Percentiles rank a stretch among this genome's conserved stretches.
These are phyloP conservation scores for Murraya koenigii DNA, from an alignment of 345 rosid genomes.

Conservation along the genomic window DNA sequence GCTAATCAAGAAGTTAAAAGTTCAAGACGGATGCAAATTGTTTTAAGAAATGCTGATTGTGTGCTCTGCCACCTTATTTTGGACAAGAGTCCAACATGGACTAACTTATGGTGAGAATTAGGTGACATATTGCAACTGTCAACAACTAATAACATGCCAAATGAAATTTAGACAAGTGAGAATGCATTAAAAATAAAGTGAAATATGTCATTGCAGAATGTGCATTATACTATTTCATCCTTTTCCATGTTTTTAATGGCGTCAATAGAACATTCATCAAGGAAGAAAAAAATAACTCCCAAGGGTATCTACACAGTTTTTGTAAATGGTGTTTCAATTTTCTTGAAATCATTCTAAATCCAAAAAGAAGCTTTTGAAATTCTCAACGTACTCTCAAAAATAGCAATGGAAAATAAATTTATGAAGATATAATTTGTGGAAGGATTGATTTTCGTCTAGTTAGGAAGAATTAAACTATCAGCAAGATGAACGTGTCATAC, in stretches of 20 bases:
- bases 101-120: neutral
- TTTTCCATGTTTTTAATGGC: neutral
- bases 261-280: neutral
- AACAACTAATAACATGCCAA: neutral
- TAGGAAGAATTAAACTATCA: neutral
- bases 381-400: neutral
- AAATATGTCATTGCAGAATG: neutral
- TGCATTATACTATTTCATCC: neutral
- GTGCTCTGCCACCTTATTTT: too few species aligned
- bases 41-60: neutral
- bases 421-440: neutral
- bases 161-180: neutral
- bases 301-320: neutral
- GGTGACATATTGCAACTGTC: neutral
- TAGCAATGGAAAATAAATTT: neutral
- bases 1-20: neutral
- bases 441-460: neutral
- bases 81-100: neutral
- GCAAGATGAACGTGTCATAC: neutral
- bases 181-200: neutral
- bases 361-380: neutral
- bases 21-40: neutral
- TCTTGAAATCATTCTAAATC: neutral
- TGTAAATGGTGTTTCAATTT: neutral
- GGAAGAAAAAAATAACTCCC: neutral